Conservation (phyloP, 2,329 filamentous ascomycete species). For the Scedosporium aurantiacum region DNA sequence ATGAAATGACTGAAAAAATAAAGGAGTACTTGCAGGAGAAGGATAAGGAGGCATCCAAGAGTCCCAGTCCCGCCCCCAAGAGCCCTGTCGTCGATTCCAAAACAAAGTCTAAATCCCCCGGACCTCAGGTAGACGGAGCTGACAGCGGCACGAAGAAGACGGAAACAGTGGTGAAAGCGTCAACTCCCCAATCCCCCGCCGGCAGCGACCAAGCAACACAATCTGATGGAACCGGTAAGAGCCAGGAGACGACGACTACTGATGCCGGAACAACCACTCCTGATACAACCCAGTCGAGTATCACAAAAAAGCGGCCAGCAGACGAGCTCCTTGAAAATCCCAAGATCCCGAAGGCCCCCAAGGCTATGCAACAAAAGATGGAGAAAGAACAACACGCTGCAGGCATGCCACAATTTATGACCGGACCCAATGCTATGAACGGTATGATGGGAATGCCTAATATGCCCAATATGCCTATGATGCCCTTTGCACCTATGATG, state of each 20-base stretch:
- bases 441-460: constrained; percentile 27
- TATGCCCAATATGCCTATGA: constrained; percentile 25
- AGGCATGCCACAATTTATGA: constrained; percentile 30
- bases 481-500: constrained; percentile 19
- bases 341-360: constrained; percentile 53
- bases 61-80: constrained; percentile 21
- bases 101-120: neutral
- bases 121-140: constrained; percentile 6
- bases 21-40: constrained; percentile 58
- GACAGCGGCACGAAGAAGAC: constrained; percentile 10
- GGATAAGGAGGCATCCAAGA: constrained; percentile 22
- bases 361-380: constrained; percentile 50
- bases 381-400: constrained; percentile 28
- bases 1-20: constrained; percentile 67
- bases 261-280: neutral
- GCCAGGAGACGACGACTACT: constrained; percentile 2
- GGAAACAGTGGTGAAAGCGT: constrained; percentile 9
- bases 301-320: constrained; percentile 69
- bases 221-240: neutral
- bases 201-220: neutral
- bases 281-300: constrained; percentile 13
- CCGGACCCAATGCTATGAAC: constrained; percentile 20
- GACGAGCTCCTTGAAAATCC: constrained; percentile 57
- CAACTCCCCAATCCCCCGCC: neutral
- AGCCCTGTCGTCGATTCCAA: neutral